Evolutionary conservation across 1,139 yeast genomes (phyloP).

Genomic region (Saccharomyces pastorianus): DNA sequence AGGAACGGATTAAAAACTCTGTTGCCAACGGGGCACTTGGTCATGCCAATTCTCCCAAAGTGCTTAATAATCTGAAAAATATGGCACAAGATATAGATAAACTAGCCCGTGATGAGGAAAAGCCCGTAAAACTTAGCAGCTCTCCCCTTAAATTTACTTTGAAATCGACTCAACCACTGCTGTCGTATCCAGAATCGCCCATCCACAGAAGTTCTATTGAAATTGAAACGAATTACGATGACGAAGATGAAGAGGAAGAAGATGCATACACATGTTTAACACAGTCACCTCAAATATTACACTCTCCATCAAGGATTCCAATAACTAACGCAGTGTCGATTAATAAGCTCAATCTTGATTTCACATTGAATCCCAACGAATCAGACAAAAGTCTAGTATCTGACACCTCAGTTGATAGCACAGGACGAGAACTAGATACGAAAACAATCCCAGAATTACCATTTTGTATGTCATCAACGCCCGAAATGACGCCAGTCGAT

Average conservation of each 20-base stretch:
- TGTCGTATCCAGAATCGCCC: constrained; percentile 1
- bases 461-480: not conserved
- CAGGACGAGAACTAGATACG: not conserved
- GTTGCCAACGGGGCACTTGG: not conserved
- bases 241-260: not conserved
- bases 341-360: constrained; percentile 14
- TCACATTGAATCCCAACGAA: not conserved
- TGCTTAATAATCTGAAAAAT: not conserved
- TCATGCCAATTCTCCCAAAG: not conserved
- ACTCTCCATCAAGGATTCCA: constrained; percentile 24
- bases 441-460: not conserved
- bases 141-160: constrained; percentile 21
- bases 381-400: not conserved
- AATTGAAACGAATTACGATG: not conserved
- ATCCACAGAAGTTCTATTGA: not conserved
- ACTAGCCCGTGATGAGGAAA: not conserved
- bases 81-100: not conserved
- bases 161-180: constrained; percentile 9
- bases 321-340: constrained; percentile 20
- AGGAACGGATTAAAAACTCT: not conserved
- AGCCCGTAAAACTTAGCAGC: not conserved
- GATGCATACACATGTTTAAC: not conserved
- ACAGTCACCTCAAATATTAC: not conserved
- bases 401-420: not conserved
- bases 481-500: not conserved